phyloP scores from a whole-genome alignment of 495 filamentous ascomycete species.

The Hypoxylon fuscum region DNA sequence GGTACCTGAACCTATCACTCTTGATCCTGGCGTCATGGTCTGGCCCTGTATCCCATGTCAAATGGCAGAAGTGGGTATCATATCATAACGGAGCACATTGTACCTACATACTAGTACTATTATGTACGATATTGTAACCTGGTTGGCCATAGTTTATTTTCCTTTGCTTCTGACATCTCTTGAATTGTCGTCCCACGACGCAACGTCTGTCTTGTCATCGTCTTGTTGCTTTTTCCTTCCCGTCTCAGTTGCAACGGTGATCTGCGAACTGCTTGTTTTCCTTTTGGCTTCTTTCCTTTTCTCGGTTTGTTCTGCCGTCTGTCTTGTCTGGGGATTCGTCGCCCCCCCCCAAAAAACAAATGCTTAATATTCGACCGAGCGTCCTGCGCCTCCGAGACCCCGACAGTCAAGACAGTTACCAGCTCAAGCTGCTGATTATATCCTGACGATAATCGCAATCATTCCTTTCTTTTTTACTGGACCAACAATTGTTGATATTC shows the following conservation, averaged over 20 bases:
- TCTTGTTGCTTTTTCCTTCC: constrained; percentile 22
- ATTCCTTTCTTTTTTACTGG: constrained; percentile 1
- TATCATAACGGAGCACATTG: constrained; percentile 33
- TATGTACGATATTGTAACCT: constrained; percentile 38
- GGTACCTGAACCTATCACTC: constrained; percentile 20
- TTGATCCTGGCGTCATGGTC: constrained; percentile 33
- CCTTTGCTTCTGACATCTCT: constrained; percentile 35
- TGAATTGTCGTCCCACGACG: constrained; percentile 9
- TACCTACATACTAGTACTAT: too few relatives aligned
- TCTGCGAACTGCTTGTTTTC: constrained; percentile 19
- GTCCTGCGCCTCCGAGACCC: constrained; percentile 13
- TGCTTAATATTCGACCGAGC: constrained; percentile 37
- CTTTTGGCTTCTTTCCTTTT: constrained; percentile 21
- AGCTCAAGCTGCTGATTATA: constrained; percentile 33
- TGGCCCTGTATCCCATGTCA: constrained; percentile 36
- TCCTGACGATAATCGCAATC: constrained; percentile 11
- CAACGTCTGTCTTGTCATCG: constrained; percentile 15
- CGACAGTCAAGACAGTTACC: constrained; percentile 7
- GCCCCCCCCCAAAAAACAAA: constrained; percentile 17
- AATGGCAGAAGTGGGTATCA: constrained; percentile 15
- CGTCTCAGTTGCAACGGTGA: constrained; percentile 28
- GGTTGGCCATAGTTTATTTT: constrained; percentile 32
- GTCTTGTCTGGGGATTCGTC: constrained; percentile 29
- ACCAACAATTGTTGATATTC: constrained; percentile 21
- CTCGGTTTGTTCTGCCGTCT: constrained; percentile 14